Percentiles rank a stretch among this genome's conserved stretches.
Evolutionary conservation across 768 basidiomycete genomes (phyloP).

Genomic region (Kwoniella pini): DNA sequence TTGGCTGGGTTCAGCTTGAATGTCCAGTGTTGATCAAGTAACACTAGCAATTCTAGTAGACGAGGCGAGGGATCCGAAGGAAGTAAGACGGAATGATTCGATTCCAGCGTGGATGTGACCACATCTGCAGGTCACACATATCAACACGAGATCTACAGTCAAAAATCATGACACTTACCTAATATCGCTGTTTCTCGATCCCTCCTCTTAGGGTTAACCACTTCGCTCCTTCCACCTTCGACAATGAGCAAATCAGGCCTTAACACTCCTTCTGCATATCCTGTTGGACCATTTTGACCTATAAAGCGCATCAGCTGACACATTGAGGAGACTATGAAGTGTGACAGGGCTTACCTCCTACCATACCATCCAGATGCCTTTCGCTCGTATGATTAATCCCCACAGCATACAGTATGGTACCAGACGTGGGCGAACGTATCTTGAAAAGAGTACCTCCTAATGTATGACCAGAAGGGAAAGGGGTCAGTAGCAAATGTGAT

Average conservation of each 20-base stretch:
- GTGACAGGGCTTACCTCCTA: slow-evolving; percentile 58
- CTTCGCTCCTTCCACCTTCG: slow-evolving; percentile 78
- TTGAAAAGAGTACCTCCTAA: slow-evolving; percentile 98
- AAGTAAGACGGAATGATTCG: slow-evolving; percentile 77
- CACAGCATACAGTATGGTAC: slow-evolving; percentile 92
- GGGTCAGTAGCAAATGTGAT: slow-evolving; percentile 62
- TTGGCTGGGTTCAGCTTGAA: slow-evolving; percentile 60
- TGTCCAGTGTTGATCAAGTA: slow-evolving; percentile 97
- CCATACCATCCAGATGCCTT: slow-evolving; percentile 90
- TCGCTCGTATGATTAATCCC: slow-evolving; percentile 95
- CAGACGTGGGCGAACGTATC: slow-evolving; percentile 93
- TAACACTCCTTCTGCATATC: slow-evolving; percentile 57
- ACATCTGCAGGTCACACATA: slow-evolving; percentile 63
- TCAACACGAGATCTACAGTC: neutral
- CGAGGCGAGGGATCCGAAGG: slow-evolving; percentile 93
- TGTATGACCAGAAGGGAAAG: slow-evolving; percentile 91
- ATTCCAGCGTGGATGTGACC: slow-evolving; percentile 79
- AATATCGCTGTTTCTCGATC: slow-evolving; percentile 88
- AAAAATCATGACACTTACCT: slow-evolving; percentile 56
- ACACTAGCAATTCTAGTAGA: slow-evolving; percentile 89
- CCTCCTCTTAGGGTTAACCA: slow-evolving; percentile 81
- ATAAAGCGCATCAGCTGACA: neutral
- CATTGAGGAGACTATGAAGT: too few relatives aligned
- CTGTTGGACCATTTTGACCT: slow-evolving; percentile 35
- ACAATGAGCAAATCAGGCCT: slow-evolving; percentile 92